Base-by-base conservation (phyloP, 441 rosid species). In the Theobroma grandiflorum region DNA sequence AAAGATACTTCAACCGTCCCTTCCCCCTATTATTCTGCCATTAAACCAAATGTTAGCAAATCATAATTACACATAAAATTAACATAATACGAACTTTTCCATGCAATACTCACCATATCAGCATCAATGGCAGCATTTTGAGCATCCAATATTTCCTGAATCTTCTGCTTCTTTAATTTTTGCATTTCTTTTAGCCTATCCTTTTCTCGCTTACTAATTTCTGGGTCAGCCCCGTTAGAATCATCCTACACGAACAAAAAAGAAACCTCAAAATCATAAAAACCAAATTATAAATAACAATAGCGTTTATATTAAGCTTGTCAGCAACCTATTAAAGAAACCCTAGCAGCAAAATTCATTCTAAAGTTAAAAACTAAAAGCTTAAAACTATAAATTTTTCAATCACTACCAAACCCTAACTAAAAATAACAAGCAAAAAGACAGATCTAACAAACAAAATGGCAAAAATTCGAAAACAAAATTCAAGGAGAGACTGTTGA, bases 51-150 rank as follows among this genome's bases (percentile, higher is more conserved):
- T 74, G 20, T 80, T 71, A 82, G 68, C 16, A 77, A 75, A 53
- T 70, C 43, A 38, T 8, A 75, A 73, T 53, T 18, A 38, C 14
- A 20, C 58, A 42, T 37, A 43, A 78, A 71, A 66, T 16, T 11
- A 37, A 38, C 26, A 33, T 69, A 14, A 69, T 43, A 40, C 57
- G 35, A 33, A 59, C 50, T 4, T 59, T 65, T 9, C 22, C 22
- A 18, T 6, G 45, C 75, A 45, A 58, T 74, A 77, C 80, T 33
- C 58, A 97, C 99, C 96, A 95, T 94, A 81, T 95, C 99, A 26
- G 99, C 98, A 52, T 95, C 96, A n/a, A 97, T 91, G 40, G 96
- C 90, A 9, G 99, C 99, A 88, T 97, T 97, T 82, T 97, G 98
- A 0, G 86, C 86, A 55, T 97, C 99, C 80, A 97, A 80, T 82